These are phyloP conservation scores for Exophiala aquamarina DNA, from an alignment of 2,329 filamentous ascomycete genomes.

Conservation along the genomic window DNA sequence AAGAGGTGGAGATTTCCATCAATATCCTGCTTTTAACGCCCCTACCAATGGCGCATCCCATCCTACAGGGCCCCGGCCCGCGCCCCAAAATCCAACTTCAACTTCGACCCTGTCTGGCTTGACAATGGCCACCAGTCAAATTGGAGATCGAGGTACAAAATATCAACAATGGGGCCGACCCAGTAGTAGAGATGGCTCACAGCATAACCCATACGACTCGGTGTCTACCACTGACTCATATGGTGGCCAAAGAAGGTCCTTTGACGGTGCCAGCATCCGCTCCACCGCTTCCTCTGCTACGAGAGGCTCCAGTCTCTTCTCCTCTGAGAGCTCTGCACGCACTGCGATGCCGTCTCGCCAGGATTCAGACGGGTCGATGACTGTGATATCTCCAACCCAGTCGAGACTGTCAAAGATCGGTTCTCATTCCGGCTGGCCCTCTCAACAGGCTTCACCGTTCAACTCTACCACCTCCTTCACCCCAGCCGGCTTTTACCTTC, in stretches of 20 bases:
- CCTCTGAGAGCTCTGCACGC: constrained; percentile 52
- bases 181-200: constrained; percentile 56
- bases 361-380: constrained; percentile 29
- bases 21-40: constrained; percentile 75
- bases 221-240: constrained; percentile 55
- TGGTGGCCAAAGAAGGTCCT: constrained; percentile 56
- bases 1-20: constrained; percentile 80
- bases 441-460: constrained; percentile 47
- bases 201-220: constrained; percentile 64
- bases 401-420: constrained; percentile 42
- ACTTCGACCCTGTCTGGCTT: constrained; percentile 41
- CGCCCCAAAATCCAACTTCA: constrained; percentile 41
- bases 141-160: constrained; percentile 67
- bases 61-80: constrained; percentile 61
- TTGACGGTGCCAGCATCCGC: constrained; percentile 66
- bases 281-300: constrained; percentile 61
- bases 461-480: constrained; percentile 51
- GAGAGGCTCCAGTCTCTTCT: constrained; percentile 56
- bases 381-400: constrained; percentile 36
- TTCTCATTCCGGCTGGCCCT: constrained; percentile 42
- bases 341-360: constrained; percentile 34
- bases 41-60: constrained; percentile 55
- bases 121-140: constrained; percentile 70
- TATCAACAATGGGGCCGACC: constrained; percentile 74
- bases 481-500: constrained; percentile 61